Percentiles rank a stretch among this genome's conserved stretches.
These are phyloP conservation scores for Paxillus ammoniavirescens DNA, from an alignment of 768 basidiomycete genomes.

Conservation along the genomic window DNA sequence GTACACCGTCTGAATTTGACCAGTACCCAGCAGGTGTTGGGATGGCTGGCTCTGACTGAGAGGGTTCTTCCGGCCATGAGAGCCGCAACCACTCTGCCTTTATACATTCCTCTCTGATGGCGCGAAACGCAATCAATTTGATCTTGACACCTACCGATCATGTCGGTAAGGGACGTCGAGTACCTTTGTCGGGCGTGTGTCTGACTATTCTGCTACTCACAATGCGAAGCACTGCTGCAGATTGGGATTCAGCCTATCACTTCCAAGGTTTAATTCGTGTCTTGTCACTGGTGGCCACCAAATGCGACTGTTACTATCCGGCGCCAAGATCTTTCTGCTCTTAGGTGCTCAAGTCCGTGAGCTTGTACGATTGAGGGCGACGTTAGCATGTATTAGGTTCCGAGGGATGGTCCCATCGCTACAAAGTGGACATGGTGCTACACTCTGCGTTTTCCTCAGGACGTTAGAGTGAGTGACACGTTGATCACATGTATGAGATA, in stretches of 20 bases:
- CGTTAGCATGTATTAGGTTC: background rate
- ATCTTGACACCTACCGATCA: slow-evolving; percentile 40
- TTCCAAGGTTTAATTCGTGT: slow-evolving; percentile 60
- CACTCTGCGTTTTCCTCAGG: background rate
- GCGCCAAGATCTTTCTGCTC: slow-evolving; percentile 64
- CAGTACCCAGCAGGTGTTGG: no score
- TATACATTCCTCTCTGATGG: slow-evolving; percentile 8
- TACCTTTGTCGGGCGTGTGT: background rate
- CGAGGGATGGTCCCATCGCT: no score
- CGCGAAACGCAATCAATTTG: slow-evolving; percentile 34
- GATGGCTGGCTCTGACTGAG: no score
- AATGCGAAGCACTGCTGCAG: slow-evolving; percentile 50
- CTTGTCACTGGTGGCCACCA: slow-evolving; percentile 48
- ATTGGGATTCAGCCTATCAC: slow-evolving; percentile 73
- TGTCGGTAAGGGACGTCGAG: slow-evolving; percentile 3
- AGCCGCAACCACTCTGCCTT: slow-evolving; percentile 6
- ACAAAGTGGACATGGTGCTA: no score
- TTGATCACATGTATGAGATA: no score
- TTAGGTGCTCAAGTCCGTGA: slow-evolving; percentile 39
- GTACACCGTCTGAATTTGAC: no score
- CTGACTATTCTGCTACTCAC: slow-evolving; percentile 48
- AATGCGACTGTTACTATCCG: slow-evolving; percentile 61
- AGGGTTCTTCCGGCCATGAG: no score
- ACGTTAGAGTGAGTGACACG: no score
- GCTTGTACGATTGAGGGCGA: slow-evolving; percentile 35